phyloP scores from a whole-genome alignment of 2,329 filamentous ascomycete species.

The Penicillium glabrum region DNA sequence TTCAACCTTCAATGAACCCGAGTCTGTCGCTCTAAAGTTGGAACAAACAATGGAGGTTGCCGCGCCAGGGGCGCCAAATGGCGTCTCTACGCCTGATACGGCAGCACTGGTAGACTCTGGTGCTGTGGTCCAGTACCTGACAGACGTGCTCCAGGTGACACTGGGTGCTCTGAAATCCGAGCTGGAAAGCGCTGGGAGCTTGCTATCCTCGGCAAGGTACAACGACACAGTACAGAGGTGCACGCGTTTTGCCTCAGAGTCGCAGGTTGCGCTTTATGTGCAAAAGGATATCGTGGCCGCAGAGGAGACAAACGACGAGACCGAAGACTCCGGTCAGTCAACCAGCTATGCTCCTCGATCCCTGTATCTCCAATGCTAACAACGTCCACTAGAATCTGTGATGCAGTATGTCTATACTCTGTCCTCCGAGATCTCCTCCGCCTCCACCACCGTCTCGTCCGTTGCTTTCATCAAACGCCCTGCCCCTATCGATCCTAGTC shows the following conservation, averaged over 20 bases:
- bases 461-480: constrained; percentile 89
- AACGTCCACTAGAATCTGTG: constrained; percentile 23
- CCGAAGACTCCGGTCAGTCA: constrained; percentile 42
- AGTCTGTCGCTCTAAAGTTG: constrained; percentile 24
- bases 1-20: constrained; percentile 22
- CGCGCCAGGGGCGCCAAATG: constrained; percentile 37
- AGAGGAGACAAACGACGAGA: constrained; percentile 46
- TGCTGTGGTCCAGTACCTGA: constrained; percentile 70
- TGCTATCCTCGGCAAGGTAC: constrained; percentile 72
- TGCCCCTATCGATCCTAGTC: constrained; percentile 77
- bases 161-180: constrained; percentile 75
- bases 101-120: constrained; percentile 59
- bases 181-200: constrained; percentile 75
- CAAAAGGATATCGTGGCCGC: constrained; percentile 69
- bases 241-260: constrained; percentile 83
- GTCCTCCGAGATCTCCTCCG: constrained; percentile 73
- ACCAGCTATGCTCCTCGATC: background rate
- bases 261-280: constrained; percentile 84
- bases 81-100: constrained; percentile 31
- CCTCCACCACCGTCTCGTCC: constrained; percentile 77
- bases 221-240: constrained; percentile 84
- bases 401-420: constrained; percentile 71
- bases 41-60: constrained; percentile 38
- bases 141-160: constrained; percentile 68
- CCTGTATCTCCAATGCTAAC: constrained; percentile 5